Evolutionary conservation across 2,329 filamentous ascomycete genomes (phyloP), one percentile per base, ranked within the genome.

Genomic region (Diplodia corticola): DNA sequence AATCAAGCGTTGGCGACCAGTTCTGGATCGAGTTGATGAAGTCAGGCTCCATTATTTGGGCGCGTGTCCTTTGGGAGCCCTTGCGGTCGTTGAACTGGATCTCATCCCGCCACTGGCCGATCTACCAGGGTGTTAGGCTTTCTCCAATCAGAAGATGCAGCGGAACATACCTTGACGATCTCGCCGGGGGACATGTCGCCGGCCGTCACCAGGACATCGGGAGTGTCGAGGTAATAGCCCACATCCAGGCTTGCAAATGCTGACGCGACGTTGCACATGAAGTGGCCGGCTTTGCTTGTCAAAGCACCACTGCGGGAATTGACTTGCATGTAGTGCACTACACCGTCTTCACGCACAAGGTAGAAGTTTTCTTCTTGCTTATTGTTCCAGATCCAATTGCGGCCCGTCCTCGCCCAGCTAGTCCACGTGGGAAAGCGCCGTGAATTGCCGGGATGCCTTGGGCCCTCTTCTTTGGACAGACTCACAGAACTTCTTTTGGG

Each of bases 271-370:
- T 91, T 91, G 71, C 90, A 90, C 63, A 86, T 83, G 69, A 91
- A 87, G 82, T 63, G 89, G 75, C 70, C 72, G 64, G 86, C 80
- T 53, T 83, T 85, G 7, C 71, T 69, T 13, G 71, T 71, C 10
- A 73, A 71, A 9, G 69, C 81, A 5, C 78, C 77, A 57, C 81
- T 76, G 35, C 83, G 83, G 50, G 70, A 70, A 33, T 86, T 85
- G 67, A 92, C 87, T 70, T 92, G 88, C 4, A 94, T 78, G 69
- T 90, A 91, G 64, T 89, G 85, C 10, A 97, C 84, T 57, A 89
- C 81, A 3, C 95, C 95, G 74, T 98, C 94, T 78, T 98, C 94
- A 64, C 93, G 88, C 12, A 90, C 91, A 17, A 99, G 81, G 73
- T 95, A 97, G 57, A 98, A 88, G 67, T 89, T 88, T 73, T 98